A percentile compares a stretch with the other conserved stretches of the same genome.
These are phyloP conservation scores for Yamadazyma akitaensis DNA, from an alignment of 805 yeast species.

Conservation along the genomic window DNA sequence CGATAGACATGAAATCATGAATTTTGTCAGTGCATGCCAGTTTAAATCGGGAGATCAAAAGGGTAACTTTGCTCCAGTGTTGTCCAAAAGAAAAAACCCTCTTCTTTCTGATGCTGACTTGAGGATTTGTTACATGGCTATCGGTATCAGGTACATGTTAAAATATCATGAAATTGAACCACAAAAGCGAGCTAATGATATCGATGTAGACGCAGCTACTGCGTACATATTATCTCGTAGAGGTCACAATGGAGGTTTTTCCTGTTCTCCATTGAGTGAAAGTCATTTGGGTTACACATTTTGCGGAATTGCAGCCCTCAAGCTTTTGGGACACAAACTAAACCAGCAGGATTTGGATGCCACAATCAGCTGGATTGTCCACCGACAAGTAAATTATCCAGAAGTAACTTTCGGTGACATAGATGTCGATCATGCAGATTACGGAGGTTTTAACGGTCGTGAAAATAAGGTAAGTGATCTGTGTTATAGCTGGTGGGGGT, in stretches of 20 bases:
- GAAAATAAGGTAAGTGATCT: slow-evolving; percentile 83
- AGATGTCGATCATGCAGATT: slow-evolving; percentile 40
- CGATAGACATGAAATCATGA: slow-evolving; percentile 48
- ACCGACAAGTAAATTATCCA: slow-evolving; percentile 54
- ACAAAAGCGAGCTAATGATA: slow-evolving; percentile 23
- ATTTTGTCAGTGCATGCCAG: slow-evolving; percentile 62
- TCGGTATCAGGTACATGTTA: slow-evolving; percentile 54
- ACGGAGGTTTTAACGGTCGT: slow-evolving; percentile 85
- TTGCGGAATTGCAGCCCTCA: slow-evolving; percentile 70
- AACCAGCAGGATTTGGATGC: slow-evolving; percentile 16
- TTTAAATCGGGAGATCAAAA: slow-evolving; percentile 21
- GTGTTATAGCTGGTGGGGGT: slow-evolving; percentile 84
- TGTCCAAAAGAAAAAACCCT: slow-evolving; percentile 19
- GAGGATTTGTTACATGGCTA: slow-evolving; percentile 72
- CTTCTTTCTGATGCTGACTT: slow-evolving; percentile 66
- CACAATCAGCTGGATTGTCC: slow-evolving; percentile 59
- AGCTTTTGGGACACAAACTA: slow-evolving; percentile 31
- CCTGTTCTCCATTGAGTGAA: slow-evolving; percentile 51
- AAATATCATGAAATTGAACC: slow-evolving; percentile 22
- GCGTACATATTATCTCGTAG: slow-evolving; percentile 29
- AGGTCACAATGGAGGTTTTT: slow-evolving; percentile 68
- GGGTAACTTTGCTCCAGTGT: slow-evolving; percentile 37
- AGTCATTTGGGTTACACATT: slow-evolving; percentile 85
- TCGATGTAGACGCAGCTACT: slow-evolving; percentile 41
- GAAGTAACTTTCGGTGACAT: slow-evolving; percentile 24